A percentile compares a stretch with the other conserved stretches of the same genome.
Conservation (phyloP, 768 basidiomycete genomes). For the Suillus plorans region DNA sequence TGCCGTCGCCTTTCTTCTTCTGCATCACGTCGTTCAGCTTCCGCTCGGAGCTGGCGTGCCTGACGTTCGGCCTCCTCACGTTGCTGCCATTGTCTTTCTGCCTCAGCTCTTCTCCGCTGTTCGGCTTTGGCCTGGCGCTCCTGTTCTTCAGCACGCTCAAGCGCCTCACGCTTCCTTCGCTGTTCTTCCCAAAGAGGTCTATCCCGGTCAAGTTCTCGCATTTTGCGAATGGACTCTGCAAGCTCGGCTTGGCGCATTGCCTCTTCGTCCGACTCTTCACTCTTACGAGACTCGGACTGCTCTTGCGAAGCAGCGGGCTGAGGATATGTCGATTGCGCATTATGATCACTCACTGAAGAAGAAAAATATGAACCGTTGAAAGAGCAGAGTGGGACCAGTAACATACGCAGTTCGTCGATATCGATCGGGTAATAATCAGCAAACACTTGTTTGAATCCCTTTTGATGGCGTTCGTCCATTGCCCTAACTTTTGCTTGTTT, state of each 20-base stretch:
- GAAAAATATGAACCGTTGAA: not conserved
- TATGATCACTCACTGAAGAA: not conserved
- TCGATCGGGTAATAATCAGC: not conserved
- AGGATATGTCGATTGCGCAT: not conserved
- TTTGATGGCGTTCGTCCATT: slow-evolving; percentile 38
- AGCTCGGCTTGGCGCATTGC: slow-evolving; percentile 42
- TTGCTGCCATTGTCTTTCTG: slow-evolving; percentile 21
- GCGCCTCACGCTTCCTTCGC: slow-evolving; percentile 44
- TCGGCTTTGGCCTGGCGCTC: slow-evolving; percentile 36
- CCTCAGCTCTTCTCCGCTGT: slow-evolving; percentile 31
- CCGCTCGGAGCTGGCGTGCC: slow-evolving; percentile 20
- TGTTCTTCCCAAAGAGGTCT: slow-evolving; percentile 60
- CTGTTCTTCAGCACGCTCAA: slow-evolving; percentile 45
- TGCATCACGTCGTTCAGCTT: slow-evolving; percentile 29
- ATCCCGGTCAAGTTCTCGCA: slow-evolving; percentile 66
- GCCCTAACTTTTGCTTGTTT: slow-evolving; percentile 41
- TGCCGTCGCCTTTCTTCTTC: slow-evolving; percentile 40
- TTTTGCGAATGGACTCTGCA: slow-evolving; percentile 64
- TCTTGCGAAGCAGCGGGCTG: slow-evolving; percentile 9
- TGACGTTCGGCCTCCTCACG: slow-evolving; percentile 28
- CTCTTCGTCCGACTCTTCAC: slow-evolving; percentile 33
- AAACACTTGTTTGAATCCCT: slow-evolving; percentile 37
- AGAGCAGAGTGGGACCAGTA: no score
- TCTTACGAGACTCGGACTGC: not conserved
- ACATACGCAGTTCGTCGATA: slow-evolving; percentile 35